phyloP scores from a whole-genome alignment of 1,284 basidiomycete genomes.

The Trametes pubescens region DNA sequence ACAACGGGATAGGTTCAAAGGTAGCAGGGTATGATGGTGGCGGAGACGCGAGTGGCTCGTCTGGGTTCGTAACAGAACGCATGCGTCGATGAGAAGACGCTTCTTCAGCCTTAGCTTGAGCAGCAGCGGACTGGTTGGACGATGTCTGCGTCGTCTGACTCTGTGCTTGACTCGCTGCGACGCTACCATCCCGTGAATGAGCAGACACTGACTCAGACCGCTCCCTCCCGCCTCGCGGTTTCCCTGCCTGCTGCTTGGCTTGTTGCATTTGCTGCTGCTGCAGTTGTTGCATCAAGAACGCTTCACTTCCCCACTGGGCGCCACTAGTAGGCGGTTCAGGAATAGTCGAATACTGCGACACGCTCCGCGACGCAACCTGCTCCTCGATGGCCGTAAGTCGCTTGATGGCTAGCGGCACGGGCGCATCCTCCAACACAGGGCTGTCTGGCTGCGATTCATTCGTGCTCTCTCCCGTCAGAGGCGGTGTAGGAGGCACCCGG shows the following conservation, averaged over 20 bases:
- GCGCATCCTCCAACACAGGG: slow-evolving; percentile 17
- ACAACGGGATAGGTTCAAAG: slow-evolving; percentile 18
- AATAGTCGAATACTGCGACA: slow-evolving; percentile 31
- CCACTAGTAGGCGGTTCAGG: slow-evolving; percentile 33
- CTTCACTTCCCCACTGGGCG: slow-evolving; percentile 12
- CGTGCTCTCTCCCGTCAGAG: slow-evolving; percentile 30
- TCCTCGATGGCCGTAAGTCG: slow-evolving; percentile 32
- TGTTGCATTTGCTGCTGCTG: slow-evolving; percentile 14
- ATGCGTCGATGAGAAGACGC: slow-evolving; percentile 27
- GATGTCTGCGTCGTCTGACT: slow-evolving; percentile 11
- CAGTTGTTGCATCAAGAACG: slow-evolving; percentile 20
- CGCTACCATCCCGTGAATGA: slow-evolving; percentile 18
- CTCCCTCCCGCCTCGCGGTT: slow-evolving; percentile 5
- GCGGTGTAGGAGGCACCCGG: slow-evolving; percentile 31
- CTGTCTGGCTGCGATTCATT: slow-evolving; percentile 21
- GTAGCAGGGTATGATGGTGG: slow-evolving; percentile 30
- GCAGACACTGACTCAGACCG: slow-evolving; percentile 23
- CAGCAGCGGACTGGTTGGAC: slow-evolving; percentile 17
- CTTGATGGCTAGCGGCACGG: slow-evolving; percentile 17
- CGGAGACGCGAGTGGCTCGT: slow-evolving; percentile 31
- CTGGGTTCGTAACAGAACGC: slow-evolving; percentile 32
- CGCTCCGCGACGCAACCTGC: slow-evolving; percentile 27
- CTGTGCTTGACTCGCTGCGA: slow-evolving; percentile 6
- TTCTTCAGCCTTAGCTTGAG: slow-evolving; percentile 27
- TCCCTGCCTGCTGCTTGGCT: neutral